Evolutionary conservation across 2,329 filamentous ascomycete genomes (phyloP).

Genomic region (Xylaria hypoxylon): DNA sequence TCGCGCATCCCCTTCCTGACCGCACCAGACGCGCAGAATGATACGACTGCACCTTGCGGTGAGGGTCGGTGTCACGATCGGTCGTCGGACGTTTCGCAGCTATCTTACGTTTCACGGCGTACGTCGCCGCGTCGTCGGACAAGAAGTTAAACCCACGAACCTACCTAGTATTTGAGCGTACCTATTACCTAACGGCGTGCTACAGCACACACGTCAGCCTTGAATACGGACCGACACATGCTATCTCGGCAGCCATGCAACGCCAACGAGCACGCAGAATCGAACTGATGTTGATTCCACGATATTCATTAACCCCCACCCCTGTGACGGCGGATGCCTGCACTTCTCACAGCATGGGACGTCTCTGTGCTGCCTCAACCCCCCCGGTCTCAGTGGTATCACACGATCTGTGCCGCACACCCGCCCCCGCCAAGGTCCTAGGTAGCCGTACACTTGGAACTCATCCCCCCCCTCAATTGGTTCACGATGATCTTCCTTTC

Average conservation of each 20-base stretch:
- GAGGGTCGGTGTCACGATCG: background rate
- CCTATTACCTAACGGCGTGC: background rate
- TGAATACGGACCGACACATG: background rate
- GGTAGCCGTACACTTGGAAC: constrained; percentile 18
- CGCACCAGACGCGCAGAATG: constrained; percentile 12
- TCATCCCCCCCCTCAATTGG: constrained; percentile 3
- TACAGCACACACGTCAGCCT: constrained; percentile 5
- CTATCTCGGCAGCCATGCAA: background rate
- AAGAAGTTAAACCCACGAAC: background rate
- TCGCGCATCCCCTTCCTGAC: constrained; percentile 34
- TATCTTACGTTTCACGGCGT: constrained; percentile 25
- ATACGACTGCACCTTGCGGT: background rate
- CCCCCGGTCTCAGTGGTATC: constrained; percentile 12
- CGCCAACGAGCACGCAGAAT: background rate
- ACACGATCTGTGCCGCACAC: constrained; percentile 28
- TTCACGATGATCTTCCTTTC: background rate
- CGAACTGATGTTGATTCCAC: constrained; percentile 1
- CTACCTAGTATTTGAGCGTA: background rate
- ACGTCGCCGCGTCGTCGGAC: constrained; percentile 1
- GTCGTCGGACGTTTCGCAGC: constrained; percentile 2
- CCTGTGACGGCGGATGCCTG: constrained; percentile 25
- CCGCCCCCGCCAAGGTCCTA: constrained; percentile 3
- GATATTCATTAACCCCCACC: constrained; percentile 2
- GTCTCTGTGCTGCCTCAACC: constrained; percentile 9
- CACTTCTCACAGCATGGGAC: constrained; percentile 1